Evolutionary conservation across 805 yeast species (phyloP).

Genomic region (Nakazawaea holstii): DNA sequence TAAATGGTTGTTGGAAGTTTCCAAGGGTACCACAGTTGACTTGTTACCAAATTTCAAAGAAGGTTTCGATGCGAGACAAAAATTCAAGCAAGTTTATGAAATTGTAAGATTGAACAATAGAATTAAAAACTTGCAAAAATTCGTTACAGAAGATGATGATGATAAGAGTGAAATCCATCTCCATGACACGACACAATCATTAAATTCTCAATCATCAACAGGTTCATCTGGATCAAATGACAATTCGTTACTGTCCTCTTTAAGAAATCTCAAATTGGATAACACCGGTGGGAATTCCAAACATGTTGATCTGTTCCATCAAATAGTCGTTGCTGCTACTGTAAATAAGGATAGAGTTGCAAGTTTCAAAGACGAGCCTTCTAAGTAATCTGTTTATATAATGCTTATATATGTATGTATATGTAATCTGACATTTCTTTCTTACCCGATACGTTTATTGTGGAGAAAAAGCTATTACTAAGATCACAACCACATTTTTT

Average conservation of each 20-base stretch:
- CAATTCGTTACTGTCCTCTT: neutral
- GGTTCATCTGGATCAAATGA: neutral
- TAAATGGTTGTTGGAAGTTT: constrained; percentile 64
- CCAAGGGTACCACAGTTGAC: constrained; percentile 38
- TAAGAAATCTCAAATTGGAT: neutral
- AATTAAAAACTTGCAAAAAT: constrained; percentile 61
- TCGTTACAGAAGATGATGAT: constrained; percentile 55
- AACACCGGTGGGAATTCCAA: neutral
- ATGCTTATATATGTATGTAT: neutral
- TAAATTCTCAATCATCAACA: neutral
- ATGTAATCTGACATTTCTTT: neutral
- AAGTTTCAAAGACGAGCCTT: neutral
- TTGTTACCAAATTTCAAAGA: constrained; percentile 76
- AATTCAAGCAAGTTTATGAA: constrained; percentile 82
- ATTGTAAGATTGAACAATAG: constrained; percentile 77
- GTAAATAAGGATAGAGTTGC: constrained; percentile 8
- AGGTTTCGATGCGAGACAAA: constrained; percentile 78
- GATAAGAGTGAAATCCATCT: constrained; percentile 26
- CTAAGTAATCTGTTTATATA: too few relatives aligned
- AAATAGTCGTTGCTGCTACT: constrained; percentile 4
- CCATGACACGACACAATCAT: neutral
- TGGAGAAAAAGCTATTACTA: too few relatives aligned
- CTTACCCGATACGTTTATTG: too few relatives aligned
- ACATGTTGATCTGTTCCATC: constrained; percentile 7
- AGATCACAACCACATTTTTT: too few relatives aligned